Evolutionary conservation across 148 eudicot genomes (phyloP), one percentile per base, ranked within the genome.

Genomic region (Chenopodium berlandieri): DNA sequence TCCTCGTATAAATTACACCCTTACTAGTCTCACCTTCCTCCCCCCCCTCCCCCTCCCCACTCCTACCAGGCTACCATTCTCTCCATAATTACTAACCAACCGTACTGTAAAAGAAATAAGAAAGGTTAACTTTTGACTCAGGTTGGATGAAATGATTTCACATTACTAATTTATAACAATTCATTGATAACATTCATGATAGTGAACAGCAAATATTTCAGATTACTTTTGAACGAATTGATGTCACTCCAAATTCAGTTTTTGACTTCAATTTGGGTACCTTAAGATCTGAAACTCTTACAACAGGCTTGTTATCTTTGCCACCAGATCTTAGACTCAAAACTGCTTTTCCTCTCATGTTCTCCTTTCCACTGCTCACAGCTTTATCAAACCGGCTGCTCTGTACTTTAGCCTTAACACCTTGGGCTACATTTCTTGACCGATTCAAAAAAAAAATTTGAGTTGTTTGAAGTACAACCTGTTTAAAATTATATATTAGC

Each of bases 221-320:
- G 40, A 44, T 62, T 76, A 82, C 84, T 80, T 82, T 76, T 67
- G 80, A 69, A 56, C 63, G 70, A 82, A 76, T 64, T 22, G 80
- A 69, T 56, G 80, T 37, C 37, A 69, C 25, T 69, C 75, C 78
- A 78, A 64, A 47, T 54, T 40, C 58, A 75, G 20, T 54, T 69
- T 68, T 74, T 44, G 75, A 68, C 47, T 69, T 69, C 47, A 32
- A 23, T 17, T 27, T 70, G 32, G 71, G 25, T 69, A 47, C 44
- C 66, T 76, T 69, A 67, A 75, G 80, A 76, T 82, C 75, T 54
- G 50, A 37, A 58, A n/a, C 73, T 76, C 69, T 67, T 19, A 52
- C 56, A 82, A 54, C 62, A 40, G 80, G 80, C 68, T 56, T 12
- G 56, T 70, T 68, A 67, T 22, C 60, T 34, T 81, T 75, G 62